Base-by-base conservation (phyloP, 2,329 filamentous ascomycete genomes). In the Penicillium sp. region DNA sequence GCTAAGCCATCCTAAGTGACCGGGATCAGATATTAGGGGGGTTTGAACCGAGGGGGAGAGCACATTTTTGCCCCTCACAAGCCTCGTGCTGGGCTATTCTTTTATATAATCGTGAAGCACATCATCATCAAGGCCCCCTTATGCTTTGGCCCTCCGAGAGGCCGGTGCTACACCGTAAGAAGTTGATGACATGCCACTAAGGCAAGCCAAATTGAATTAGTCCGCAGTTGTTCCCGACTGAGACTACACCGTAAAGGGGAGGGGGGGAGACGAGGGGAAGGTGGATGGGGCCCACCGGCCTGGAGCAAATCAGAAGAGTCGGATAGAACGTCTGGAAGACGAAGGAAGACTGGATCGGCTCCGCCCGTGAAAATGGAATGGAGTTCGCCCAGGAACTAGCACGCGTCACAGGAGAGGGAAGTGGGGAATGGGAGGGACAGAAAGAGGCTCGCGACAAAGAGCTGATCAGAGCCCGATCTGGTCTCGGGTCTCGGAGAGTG, bases 111-210 rank as follows among this genome's bases (percentile, higher is more conserved):
- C 40, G 42, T 34, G 24, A 37, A 47, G 23, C 40, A 42, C 42
- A 51, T 46, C 33, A 49, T 46, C 54, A 44, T 51, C 49, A 51
- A 46, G 51, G 46, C 42, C 45, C 16, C 29, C 49, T 39, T 18
- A 50, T 47, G 40, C 46, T 31, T 47, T 21, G 29, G 43, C 44
- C 52, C 18, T 16, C 42, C 16, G 28, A 21, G 16, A n/a, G 42
- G 37, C 52, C 44, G 50, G 55, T 56, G 52, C 55, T 62, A 64
- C 62, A 64, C 61, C 57, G 59, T 61, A 58, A 59, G 52, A 55
- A 59, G 58, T 37, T 54, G 54, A 56, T 64, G 62, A 65, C 61
- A 64, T 62, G 58, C 46, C 60, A 50, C 62, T 64, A 65, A 61
- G 23, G 56, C 56, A 61, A 61, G 59, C 57, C 61, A 64, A 58